Percentiles rank a stretch among this genome's conserved stretches.
Conservation (phyloP, 768 basidiomycete species). For the Cystoderma amianthinum region DNA sequence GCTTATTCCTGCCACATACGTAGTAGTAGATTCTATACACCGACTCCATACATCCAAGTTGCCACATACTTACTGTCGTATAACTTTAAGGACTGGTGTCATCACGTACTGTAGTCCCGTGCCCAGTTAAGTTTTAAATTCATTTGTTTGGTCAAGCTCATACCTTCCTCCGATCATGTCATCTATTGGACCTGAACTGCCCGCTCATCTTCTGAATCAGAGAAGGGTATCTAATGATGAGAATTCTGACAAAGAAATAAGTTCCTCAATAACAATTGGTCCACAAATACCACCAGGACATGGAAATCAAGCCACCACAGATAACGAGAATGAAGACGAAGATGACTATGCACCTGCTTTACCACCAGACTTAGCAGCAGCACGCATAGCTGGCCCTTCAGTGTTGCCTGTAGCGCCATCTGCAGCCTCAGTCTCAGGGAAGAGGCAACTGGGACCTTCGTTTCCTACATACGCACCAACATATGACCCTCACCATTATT, state of each 20-base stretch:
- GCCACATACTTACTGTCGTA: too few species aligned
- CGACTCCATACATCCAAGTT: too few species aligned
- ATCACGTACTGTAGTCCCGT: too few species aligned
- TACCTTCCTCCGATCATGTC: conserved; percentile 27
- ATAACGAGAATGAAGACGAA: conserved; percentile 31
- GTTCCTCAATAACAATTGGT: conserved; percentile 5
- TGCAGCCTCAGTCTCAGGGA: conserved; percentile 19
- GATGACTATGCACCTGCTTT: conserved; percentile 71
- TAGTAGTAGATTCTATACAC: too few species aligned
- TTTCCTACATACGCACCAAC: conserved; percentile 33
- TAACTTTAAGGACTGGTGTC: too few species aligned
- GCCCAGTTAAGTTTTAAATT: too few species aligned
- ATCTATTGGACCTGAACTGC: conserved; percentile 51
- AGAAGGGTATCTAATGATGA: conserved; percentile 25
- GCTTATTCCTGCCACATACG: too few species aligned
- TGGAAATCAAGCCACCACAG: not conserved
- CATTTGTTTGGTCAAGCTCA: too few species aligned
- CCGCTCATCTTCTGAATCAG: conserved; percentile 33
- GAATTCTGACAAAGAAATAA: conserved; percentile 3
- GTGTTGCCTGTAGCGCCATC: conserved; percentile 10
- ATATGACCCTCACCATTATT: conserved; percentile 18
- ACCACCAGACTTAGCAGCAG: conserved; percentile 60
- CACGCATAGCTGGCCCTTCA: conserved; percentile 25
- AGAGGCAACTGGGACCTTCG: conserved; percentile 45
- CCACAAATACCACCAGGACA: not conserved